Evolutionary conservation across 768 basidiomycete genomes (phyloP).

Genomic region (Mycena pura): DNA sequence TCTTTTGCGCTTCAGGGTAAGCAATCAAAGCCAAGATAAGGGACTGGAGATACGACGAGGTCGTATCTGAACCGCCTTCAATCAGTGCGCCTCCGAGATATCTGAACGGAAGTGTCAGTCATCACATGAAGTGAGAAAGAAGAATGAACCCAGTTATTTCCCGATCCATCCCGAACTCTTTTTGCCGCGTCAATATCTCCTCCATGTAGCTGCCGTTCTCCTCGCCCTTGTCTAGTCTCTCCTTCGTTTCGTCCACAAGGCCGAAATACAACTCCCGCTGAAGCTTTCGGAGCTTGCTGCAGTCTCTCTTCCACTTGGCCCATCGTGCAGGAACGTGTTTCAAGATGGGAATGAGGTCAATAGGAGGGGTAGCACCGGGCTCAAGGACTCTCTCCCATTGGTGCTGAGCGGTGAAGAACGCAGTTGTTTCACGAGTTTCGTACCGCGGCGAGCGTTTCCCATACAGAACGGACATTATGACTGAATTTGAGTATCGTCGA

Average conservation of each 20-base stretch:
- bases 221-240: constrained; percentile 32
- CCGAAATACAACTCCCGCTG: constrained; percentile 39
- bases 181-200: constrained; percentile 29
- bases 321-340: constrained; percentile 41
- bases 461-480: constrained; percentile 38
- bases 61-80: constrained; percentile 41
- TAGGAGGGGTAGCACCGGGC: constrained; percentile 41
- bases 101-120: constrained; percentile 17
- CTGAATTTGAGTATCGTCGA: constrained; percentile 37
- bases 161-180: constrained; percentile 6
- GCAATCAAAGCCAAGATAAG: constrained; percentile 33
- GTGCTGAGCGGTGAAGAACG: constrained; percentile 35
- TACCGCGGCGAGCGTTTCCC: constrained; percentile 39
- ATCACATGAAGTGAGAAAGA: not conserved
- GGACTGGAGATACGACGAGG: constrained; percentile 31
- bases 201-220: constrained; percentile 42
- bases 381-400: constrained; percentile 37
- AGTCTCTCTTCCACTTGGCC: constrained; percentile 41
- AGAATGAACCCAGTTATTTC: constrained; percentile 16
- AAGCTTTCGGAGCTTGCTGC: constrained; percentile 25
- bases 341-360: constrained; percentile 43
- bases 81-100: constrained; percentile 39
- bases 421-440: constrained; percentile 30
- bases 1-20: constrained; percentile 35
- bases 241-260: constrained; percentile 34